Evolutionary conservation across 306 rosid species (phyloP).

Genomic region (Casuarina cunninghamiana): DNA sequence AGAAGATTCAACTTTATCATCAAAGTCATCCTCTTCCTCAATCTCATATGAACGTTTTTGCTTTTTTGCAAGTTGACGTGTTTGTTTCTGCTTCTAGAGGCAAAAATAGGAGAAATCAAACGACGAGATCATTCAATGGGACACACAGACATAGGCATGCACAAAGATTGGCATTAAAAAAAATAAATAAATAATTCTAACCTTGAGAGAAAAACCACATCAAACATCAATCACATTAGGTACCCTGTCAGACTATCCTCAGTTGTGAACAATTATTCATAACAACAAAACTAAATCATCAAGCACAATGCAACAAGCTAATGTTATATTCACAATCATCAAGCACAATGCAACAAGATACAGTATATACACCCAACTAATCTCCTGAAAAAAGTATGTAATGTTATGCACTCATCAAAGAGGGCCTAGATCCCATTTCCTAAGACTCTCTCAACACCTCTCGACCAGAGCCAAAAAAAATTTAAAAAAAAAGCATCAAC

Average conservation of each 20-base stretch:
- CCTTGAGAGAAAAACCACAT: background rate
- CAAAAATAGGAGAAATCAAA: conserved; percentile 3
- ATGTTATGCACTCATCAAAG: background rate
- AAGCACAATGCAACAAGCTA: background rate
- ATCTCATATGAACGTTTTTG: conserved; percentile 42
- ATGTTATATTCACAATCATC: too few relatives aligned
- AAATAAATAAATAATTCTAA: background rate
- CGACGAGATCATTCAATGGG: background rate
- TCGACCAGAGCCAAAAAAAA: background rate
- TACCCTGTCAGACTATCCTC: background rate
- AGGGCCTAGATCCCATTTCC: background rate
- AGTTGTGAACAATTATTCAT: background rate
- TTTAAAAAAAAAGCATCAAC: background rate
- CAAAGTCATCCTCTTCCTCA: conserved; percentile 49
- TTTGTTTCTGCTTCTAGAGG: conserved; percentile 52
- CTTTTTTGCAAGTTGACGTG: conserved; percentile 45
- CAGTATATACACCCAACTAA: background rate
- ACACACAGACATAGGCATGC: background rate
- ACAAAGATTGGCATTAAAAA: background rate
- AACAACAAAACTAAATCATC: background rate
- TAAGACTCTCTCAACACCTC: background rate
- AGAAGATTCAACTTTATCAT: conserved; percentile 53
- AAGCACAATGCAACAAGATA: background rate
- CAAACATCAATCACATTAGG: background rate
- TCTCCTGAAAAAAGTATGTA: background rate